These are phyloP conservation scores for Saccharomyces mikatae DNA, from an alignment of 805 yeast genomes.

Conservation along the genomic window DNA sequence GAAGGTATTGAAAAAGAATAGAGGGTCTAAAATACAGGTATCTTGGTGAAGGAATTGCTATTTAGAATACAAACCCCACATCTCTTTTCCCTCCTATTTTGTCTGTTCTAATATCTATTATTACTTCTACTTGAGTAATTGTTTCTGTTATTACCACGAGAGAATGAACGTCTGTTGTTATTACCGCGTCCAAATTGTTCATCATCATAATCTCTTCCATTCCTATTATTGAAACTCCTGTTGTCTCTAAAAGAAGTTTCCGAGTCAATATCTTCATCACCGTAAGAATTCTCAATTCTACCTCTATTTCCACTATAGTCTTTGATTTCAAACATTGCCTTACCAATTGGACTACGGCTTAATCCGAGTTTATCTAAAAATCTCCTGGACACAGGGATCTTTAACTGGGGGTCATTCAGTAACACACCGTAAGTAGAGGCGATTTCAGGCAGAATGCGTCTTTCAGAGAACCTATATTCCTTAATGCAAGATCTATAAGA, in stretches of 20 bases:
- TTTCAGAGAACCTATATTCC: constrained; percentile 28
- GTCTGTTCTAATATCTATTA: not conserved
- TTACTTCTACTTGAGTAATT: not conserved
- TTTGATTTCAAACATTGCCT: constrained; percentile 17
- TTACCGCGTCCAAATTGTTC: not conserved
- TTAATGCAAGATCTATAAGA: constrained; percentile 30
- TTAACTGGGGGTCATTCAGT: constrained; percentile 16
- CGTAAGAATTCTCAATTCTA: not conserved
- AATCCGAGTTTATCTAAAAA: constrained; percentile 21
- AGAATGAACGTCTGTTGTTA: not conserved
- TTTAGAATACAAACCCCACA: not conserved
- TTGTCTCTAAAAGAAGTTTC: not conserved
- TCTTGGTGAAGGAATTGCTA: not conserved
- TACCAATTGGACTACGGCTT: constrained; percentile 13
- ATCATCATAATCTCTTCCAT: not conserved
- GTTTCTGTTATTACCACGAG: not conserved
- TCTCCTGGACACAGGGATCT: constrained; percentile 17
- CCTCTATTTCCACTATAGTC: constrained; percentile 3
- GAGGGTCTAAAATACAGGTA: not conserved
- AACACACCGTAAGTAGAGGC: constrained; percentile 21
- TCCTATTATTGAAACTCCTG: not conserved
- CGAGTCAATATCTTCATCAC: not conserved
- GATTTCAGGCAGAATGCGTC: constrained; percentile 14
- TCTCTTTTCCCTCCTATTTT: not conserved
- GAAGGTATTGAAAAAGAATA: not conserved